phyloP scores from a whole-genome alignment of 2,329 filamentous ascomycete species.

The Chaetomium strumarium region DNA sequence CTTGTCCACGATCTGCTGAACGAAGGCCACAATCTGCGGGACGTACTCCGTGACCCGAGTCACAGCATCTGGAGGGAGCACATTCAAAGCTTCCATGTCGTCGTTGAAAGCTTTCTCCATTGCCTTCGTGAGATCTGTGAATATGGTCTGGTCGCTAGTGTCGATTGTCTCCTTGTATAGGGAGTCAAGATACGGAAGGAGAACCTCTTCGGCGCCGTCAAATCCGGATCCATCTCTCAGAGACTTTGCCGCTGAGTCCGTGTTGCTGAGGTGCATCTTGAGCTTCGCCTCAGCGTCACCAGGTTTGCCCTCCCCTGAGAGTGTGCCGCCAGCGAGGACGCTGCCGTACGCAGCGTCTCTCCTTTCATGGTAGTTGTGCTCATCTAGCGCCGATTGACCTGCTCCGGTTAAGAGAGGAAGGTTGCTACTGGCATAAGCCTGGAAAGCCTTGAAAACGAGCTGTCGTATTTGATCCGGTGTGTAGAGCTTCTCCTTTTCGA shows the following conservation, averaged over 20 bases:
- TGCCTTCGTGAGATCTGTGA: conserved; percentile 76
- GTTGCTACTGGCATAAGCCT: conserved; percentile 49
- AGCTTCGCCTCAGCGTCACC: conserved; percentile 79
- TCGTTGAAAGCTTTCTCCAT: conserved; percentile 85
- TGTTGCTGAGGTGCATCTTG: conserved; percentile 78
- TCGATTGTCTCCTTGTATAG: conserved; percentile 58
- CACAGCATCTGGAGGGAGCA: conserved; percentile 71
- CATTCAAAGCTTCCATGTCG: conserved; percentile 83
- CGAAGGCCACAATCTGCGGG: conserved; percentile 77
- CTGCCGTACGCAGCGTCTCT: conserved; percentile 49
- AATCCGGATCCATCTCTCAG: conserved; percentile 42
- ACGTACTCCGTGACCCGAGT: conserved; percentile 93
- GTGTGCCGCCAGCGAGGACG: conserved; percentile 49
- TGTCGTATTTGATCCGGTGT: conserved; percentile 41
- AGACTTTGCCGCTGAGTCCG: conserved; percentile 45
- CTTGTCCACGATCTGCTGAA: conserved; percentile 75
- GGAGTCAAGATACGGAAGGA: conserved; percentile 77
- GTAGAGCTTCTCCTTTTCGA: conserved; percentile 65
- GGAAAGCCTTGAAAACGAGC: conserved; percentile 48
- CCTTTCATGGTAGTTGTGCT: conserved; percentile 44
- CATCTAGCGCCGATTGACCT: conserved; percentile 34
- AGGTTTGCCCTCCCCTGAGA: conserved; percentile 53
- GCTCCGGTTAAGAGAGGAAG: conserved; percentile 44
- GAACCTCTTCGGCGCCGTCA: conserved; percentile 55
- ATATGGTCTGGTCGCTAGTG: conserved; percentile 63